Evolutionary conservation across 2,329 filamentous ascomycete species (phyloP).

Genomic region (Bretziella fagacearum): DNA sequence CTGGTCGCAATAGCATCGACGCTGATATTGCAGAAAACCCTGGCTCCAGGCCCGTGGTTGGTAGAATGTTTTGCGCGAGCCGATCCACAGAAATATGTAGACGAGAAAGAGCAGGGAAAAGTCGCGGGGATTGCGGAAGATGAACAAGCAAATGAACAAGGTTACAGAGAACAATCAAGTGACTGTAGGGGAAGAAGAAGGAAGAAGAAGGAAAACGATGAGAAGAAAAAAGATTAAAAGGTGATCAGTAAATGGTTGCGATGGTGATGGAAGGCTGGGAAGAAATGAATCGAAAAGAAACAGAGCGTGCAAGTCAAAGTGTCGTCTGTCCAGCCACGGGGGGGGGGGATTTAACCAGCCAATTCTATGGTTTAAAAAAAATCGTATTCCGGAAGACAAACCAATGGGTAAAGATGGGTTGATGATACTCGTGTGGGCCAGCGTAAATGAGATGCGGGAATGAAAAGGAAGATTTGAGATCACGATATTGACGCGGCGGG

Average conservation of each 20-base stretch:
- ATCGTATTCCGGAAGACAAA: neutral
- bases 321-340: neutral
- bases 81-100: neutral
- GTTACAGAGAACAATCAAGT: no score
- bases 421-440: no score
- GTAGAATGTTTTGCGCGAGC: neutral
- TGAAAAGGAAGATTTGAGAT: no score
- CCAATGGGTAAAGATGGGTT: no score
- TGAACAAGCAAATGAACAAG: no score
- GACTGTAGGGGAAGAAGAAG: neutral
- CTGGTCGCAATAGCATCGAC: neutral
- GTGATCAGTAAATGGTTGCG: slow-evolving; percentile 4
- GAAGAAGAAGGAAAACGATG: neutral
- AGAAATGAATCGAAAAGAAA: slow-evolving; percentile 2
- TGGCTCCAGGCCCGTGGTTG: neutral
- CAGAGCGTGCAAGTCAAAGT: slow-evolving; percentile 8
- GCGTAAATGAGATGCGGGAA: no score
- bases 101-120: no score
- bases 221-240: neutral
- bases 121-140: no score
- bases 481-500: no score
- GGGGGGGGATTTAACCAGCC: no score
- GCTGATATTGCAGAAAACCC: slow-evolving; percentile 3
- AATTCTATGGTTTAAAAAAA: neutral
- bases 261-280: slow-evolving; percentile 10